phyloP scores from a whole-genome alignment of 208 protist genomes.

The Acanthamoeba castellanii region DNA sequence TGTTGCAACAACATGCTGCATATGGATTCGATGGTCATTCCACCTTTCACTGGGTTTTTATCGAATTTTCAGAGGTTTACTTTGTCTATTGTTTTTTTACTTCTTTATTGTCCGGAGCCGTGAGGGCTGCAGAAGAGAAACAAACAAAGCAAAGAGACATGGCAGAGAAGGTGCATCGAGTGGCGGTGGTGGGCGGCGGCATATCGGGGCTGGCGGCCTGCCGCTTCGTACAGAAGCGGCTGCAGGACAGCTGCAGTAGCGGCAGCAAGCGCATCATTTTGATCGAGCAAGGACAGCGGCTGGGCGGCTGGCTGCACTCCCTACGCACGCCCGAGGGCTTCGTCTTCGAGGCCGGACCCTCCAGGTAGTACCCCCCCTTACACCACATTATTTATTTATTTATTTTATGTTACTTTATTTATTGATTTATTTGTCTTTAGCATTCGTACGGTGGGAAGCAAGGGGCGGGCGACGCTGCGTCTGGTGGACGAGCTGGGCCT shows the following conservation, averaged over 20 bases:
- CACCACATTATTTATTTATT: background rate
- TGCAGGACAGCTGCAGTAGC: background rate
- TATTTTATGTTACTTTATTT: background rate
- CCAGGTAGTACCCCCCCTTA: background rate
- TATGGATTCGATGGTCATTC: too few species aligned
- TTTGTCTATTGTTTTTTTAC: too few species aligned
- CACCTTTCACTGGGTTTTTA: too few species aligned
- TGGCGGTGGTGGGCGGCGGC: constrained; percentile 49
- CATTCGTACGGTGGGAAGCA: constrained; percentile 41
- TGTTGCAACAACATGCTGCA: too few species aligned
- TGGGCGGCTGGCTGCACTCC: constrained; percentile 60
- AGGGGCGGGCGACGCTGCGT: constrained; percentile 1
- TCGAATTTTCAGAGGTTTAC: too few species aligned
- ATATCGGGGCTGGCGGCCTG: constrained; percentile 25
- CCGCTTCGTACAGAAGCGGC: background rate
- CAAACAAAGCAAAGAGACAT: background rate
- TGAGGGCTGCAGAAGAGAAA: too few species aligned
- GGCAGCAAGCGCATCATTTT: background rate
- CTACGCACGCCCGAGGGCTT: constrained; percentile 19
- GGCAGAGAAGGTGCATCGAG: background rate
- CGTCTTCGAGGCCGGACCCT: constrained; percentile 44
- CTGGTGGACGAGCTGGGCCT: constrained; percentile 17
- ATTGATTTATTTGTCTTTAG: background rate
- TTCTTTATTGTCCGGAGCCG: too few species aligned
- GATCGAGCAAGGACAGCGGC: background rate